Evolutionary conservation across 75 land plant species (phyloP), one percentile per base, ranked within the genome.

Genomic region (Picea sitchensis): DNA sequence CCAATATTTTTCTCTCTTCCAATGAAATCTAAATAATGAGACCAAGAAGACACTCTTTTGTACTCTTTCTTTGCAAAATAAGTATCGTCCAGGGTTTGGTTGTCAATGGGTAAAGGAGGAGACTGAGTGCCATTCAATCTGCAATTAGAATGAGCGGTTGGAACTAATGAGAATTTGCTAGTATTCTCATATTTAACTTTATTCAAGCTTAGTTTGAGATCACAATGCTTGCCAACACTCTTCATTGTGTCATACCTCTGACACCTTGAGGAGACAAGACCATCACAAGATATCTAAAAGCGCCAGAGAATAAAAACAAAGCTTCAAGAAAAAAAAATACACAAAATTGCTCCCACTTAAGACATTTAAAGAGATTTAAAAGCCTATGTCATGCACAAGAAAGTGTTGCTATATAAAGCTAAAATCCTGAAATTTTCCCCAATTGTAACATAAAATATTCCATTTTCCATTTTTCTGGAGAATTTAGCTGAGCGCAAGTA

Each of bases 11-110:
- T 88, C 69, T 76, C 86, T 13, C 85, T 95, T 2, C 86, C 89
- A 0, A 86, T 81, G 0, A 89, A 85, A 8, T 91, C 90, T 73
- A 94, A 76, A 73, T 90, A 94, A 79, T 94, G 88, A 11, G 96
- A 94, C 96, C 94, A 94, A 13, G 96, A 94, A 26, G 86, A 78
- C n/a, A 91, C 87, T 74, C 90, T 73, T 23, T 61, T 83, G 73
- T 83, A 84, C 75, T 92, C 94, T 14, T 75, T 75, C 5, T 30
- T 58, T 32, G 18, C 17, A 31, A 32, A 5, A 58, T 75, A n/a
- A 9, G 44, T 20, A 44, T 2, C 3, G 20, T 41, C 74, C 74
- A 8, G 1, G 6, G 74, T 71, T 26, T 75, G n/a, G 38, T 32
- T 58, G 17, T 75, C 59, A 57, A 56, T 60, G 2, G 76, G 76